Base-by-base conservation (phyloP, 2,329 filamentous ascomycete species). In the Chaetothyriales sp. region DNA sequence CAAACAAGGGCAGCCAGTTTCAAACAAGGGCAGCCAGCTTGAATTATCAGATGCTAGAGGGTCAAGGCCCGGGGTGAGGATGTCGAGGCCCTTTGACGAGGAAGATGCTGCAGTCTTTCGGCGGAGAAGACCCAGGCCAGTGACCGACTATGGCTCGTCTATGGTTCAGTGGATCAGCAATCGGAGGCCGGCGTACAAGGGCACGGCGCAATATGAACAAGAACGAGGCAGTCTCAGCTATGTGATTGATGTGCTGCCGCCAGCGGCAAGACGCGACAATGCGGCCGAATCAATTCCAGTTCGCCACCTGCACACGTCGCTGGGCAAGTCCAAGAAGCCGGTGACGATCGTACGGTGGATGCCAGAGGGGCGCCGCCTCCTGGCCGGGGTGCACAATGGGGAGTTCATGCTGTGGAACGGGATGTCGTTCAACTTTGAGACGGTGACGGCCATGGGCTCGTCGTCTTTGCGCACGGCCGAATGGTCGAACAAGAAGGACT, bases 351-450 rank as follows among this genome's bases (percentile, higher is more conserved):
- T 98, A 43, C 81, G 88, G 67, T 98, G 92, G 92, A 98, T 94
- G 15, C 92, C 92, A 5, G 92, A 98, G 68, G 92, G 92, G 25
- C 83, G 92, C 55, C 78, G 92, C 60, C 73, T 98, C 52, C 76
- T 98, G 65, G 97, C 92, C 0, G 92, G 89, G 19, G 94, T 89
- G 0, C 94, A 89, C 60, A 97, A 90, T 66, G 92, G 92, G 64
- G 92, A 98, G 67, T 98, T 98, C 63, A 98, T 94, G 43, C 71
- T 98, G 2, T 98, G 92, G 92, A 98, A 98, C 66, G 92, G 92
- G 57, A 97, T 90, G 44, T 90, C 89, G 20, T 98, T 98, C 77
- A 97, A 98, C 68, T 98, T 98, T 62, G 92, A 98, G 71, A 97
- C 92, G 2, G 95, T 98, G 25, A 95, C 95, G 86, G 64, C 71